These are phyloP conservation scores for Linnemannia zychae DNA, from an alignment of 192 early-diverging fungal species.

Conservation along the genomic window DNA sequence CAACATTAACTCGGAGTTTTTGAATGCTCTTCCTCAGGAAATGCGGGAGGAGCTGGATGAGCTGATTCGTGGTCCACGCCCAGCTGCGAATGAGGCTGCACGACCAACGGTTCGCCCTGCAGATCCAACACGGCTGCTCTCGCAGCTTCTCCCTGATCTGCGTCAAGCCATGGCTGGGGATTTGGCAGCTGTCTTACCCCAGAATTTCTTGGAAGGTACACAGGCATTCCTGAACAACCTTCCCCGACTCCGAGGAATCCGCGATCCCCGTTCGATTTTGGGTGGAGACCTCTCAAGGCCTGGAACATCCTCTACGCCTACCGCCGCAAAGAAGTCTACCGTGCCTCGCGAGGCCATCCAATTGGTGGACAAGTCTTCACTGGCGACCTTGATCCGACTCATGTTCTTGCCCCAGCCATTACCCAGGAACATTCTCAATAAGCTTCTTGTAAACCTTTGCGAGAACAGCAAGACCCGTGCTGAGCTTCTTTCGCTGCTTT, in stretches of 20 bases:
- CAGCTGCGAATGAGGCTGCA: slow-evolving; percentile 7
- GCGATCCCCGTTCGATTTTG: slow-evolving; percentile 17
- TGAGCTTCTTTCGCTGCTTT: slow-evolving; percentile 89
- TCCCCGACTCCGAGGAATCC: slow-evolving; percentile 34
- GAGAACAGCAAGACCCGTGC: slow-evolving; percentile 89
- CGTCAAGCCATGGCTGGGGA: slow-evolving; percentile 64
- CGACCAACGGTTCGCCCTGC: neutral
- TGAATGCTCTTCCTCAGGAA: slow-evolving; percentile 91
- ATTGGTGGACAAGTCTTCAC: slow-evolving; percentile 83
- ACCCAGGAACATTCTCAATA: slow-evolving; percentile 71
- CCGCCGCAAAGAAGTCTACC: slow-evolving; percentile 48
- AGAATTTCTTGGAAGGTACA: slow-evolving; percentile 59
- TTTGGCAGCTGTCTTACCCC: slow-evolving; percentile 55
- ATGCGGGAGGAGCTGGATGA: slow-evolving; percentile 90
- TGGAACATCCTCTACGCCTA: neutral
- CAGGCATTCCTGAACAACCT: slow-evolving; percentile 44
- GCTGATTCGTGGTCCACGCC: slow-evolving; percentile 64
- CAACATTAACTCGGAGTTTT: slow-evolving; percentile 83
- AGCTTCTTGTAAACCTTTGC: slow-evolving; percentile 83
- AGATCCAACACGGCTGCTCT: slow-evolving; percentile 31
- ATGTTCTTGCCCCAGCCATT: slow-evolving; percentile 90
- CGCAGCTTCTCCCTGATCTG: slow-evolving; percentile 62
- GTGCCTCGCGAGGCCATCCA: slow-evolving; percentile 76
- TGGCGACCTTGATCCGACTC: slow-evolving; percentile 88
- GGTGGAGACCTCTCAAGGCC: neutral